Conservation (phyloP, 169 alveolate species). For the Eimeria acervulina region DNA sequence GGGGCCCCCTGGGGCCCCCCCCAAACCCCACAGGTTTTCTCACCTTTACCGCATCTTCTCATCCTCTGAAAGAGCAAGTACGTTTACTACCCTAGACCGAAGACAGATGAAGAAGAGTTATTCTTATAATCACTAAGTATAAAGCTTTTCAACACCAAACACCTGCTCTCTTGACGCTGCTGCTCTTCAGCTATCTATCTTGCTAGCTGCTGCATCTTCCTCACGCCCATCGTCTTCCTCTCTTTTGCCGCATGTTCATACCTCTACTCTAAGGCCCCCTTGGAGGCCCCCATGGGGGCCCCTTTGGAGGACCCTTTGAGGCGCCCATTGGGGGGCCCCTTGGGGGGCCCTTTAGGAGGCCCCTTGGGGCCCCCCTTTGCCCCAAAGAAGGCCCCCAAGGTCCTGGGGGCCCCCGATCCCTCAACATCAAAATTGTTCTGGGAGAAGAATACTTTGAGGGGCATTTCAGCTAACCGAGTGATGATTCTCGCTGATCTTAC, state of each 20-base stretch:
- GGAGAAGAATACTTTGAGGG: background rate
- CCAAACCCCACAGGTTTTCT: background rate
- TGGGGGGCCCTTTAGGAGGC: slow-evolving; percentile 41
- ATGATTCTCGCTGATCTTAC: slow-evolving; percentile 39
- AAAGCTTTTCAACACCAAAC: too few relatives aligned
- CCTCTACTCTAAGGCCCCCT: slow-evolving; percentile 52
- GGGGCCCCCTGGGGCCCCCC: slow-evolving; percentile 3
- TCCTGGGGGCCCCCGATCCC: background rate
- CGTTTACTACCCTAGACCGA: background rate
- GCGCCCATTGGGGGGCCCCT: slow-evolving; percentile 59
- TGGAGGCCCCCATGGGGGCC: slow-evolving; percentile 36
- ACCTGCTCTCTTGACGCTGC: too few relatives aligned
- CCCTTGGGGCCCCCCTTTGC: too few relatives aligned
- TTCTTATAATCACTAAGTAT: background rate
- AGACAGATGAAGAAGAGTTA: background rate
- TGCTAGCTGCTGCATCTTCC: slow-evolving; percentile 50
- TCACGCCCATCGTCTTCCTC: slow-evolving; percentile 42
- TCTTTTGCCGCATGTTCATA: slow-evolving; percentile 43
- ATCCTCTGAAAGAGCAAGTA: background rate
- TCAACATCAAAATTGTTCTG: background rate
- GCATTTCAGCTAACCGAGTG: slow-evolving; percentile 14
- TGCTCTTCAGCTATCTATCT: slow-evolving; percentile 12
- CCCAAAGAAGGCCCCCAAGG: slow-evolving; percentile 25
- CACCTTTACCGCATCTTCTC: background rate
- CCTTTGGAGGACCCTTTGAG: slow-evolving; percentile 21